These are phyloP conservation scores for Xylaria telfairii DNA, from an alignment of 495 filamentous ascomycete genomes.

Conservation along the genomic window DNA sequence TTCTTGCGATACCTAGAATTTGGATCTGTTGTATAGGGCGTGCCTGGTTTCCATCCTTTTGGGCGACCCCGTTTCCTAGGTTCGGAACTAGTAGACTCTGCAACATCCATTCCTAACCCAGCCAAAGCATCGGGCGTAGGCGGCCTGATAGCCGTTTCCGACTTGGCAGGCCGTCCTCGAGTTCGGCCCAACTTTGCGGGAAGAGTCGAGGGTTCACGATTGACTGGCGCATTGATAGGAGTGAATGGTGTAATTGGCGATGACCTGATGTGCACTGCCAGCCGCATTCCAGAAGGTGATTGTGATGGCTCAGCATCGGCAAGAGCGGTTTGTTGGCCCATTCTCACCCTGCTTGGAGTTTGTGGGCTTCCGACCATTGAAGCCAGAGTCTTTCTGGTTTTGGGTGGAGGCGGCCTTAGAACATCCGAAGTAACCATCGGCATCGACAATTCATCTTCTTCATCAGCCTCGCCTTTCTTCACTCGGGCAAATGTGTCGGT, in stretches of 20 bases:
- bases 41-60: constrained; percentile 35
- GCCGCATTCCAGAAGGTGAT: constrained; percentile 14
- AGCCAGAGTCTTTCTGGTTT: constrained; percentile 12
- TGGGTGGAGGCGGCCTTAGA: constrained; percentile 15
- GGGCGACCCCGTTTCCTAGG: constrained; percentile 38
- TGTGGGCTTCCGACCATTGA: constrained; percentile 21
- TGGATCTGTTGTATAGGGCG: constrained; percentile 25
- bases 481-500: not conserved
- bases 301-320: constrained; percentile 17
- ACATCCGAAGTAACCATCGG: constrained; percentile 31
- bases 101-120: not conserved
- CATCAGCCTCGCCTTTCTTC: not conserved
- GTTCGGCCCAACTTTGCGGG: not conserved
- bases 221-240: constrained; percentile 16
- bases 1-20: constrained; percentile 13
- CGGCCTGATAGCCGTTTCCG: not conserved
- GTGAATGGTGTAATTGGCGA: constrained; percentile 33
- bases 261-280: constrained; percentile 39
- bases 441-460: constrained; percentile 21
- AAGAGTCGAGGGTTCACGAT: constrained; percentile 6
- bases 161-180: not conserved
- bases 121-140: not conserved
- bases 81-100: constrained; percentile 22
- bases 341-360: constrained; percentile 6
- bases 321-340: not conserved